Evolutionary conservation across 176 grass and related monocot genomes (phyloP), one percentile per base, ranked within the genome.

Genomic region (Poa annua): DNA sequence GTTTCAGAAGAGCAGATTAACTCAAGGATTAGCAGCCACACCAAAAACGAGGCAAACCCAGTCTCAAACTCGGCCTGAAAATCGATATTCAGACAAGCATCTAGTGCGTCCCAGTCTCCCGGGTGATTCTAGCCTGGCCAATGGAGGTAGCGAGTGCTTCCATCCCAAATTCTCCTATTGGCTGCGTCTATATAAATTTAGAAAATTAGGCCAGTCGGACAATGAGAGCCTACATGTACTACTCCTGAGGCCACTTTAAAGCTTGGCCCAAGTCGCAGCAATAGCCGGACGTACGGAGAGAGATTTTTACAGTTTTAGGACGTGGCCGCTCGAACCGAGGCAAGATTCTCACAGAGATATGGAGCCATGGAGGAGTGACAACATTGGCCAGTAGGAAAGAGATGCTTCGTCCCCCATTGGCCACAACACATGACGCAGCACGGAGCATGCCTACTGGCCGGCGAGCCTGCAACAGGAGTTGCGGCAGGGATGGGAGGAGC

Each of bases 181-280:
- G 68, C 25, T n/a, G 17, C 14, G 38, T 4, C 54, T 34, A 80
- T 36, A 21, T 71, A 66, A 38, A 19, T n/a, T 52, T 79, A 56
- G 64, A 71, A 47, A 72, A 71, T 14, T 48, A 73, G 24, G 22
- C 65, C n/a, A 16, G 36, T 80, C 8, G 25, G 42, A 66, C 41
- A 78, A 64, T 82, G 65, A 56, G 55, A 48, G 25, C 1, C 64
- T 78, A 66, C 71, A 86, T 83, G 49, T 86, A 86, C 56, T 78
- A 82, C 6, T 60, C 66, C 39, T 42, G 74, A 73, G 61, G 26
- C 74, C 74, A 72, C 79, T 70, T 70, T n/a, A 77, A 85, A 77
- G 53, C 10, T 44, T 7, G 64, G 33, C 20, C 78, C 55, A 71
- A 78, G 26, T 35, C 25, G 44, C 3, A 33, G 71, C 50, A 15